Evolutionary conservation across 176 grass and related monocot species (phyloP), one percentile per base, ranked within the genome.

Genomic region (Neostapfia colusana): DNA sequence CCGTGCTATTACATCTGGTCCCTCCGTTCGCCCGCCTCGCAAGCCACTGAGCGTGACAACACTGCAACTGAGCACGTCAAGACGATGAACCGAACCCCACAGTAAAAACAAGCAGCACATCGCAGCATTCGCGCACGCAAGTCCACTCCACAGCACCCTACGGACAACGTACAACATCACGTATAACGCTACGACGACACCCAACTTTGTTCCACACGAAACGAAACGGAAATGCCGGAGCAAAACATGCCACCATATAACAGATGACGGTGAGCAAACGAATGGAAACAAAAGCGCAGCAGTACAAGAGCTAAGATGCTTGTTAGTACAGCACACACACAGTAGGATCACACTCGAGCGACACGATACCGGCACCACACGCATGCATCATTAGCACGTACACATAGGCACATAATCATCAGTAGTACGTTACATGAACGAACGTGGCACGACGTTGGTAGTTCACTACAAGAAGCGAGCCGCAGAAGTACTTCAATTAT

Each of bases 351-450:
- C 77, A 61, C 31, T 60, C 55, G 77, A 58, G 17, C 9, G n/a
- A 26, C 75, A 85, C 41, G 3, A 31, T 3, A 31, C 82, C 80
- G 79, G 46, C 49, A 17, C 80, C 81, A 75, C 36, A 60, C 36
- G 75, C 70, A 60, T 44, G 35, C 70, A 70, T 80, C 81, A 80
- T 88, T 75, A 64, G 20, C 74, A 38, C 61, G 10, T 66, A 83
- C 51, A 26, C 51, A 26, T 16, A 46, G 46, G 51, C 14, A 20
- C 12, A 11, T 58, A 56, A 58, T 26, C 23, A 54, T 8, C 4
- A 49, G 25, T 21, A 72, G 9, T 7, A 72, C 13, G 39, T 45
- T 53, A 74, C 75, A 74, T 35, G 13, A n/a, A 10, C 9, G 54
- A 2, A 58, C 23, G 2, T 62, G 11, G 1, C 12, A 62, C 13